These are phyloP conservation scores for Gymnopilus dilepis DNA, from an alignment of 768 basidiomycete genomes.

Conservation along the genomic window DNA sequence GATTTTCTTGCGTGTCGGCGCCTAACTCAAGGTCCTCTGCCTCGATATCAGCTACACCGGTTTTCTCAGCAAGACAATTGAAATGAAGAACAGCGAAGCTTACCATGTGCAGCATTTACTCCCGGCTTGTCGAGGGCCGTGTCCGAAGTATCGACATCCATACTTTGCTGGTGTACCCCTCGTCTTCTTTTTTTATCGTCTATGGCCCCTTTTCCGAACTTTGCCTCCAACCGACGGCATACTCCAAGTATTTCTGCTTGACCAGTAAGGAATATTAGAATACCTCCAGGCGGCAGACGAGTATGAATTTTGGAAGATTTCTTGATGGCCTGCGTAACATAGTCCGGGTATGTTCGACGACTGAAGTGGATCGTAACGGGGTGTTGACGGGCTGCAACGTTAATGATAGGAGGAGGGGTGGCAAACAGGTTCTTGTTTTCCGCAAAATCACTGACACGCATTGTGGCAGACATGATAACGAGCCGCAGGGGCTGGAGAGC, in stretches of 20 bases:
- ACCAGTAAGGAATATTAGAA: conserved; percentile 93
- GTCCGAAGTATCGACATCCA: conserved; percentile 23
- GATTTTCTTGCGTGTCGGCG: conserved; percentile 45
- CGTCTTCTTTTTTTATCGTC: conserved; percentile 51
- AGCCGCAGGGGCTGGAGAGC: conserved; percentile 78
- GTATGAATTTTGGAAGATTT: conserved; percentile 93
- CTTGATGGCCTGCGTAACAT: conserved; percentile 87
- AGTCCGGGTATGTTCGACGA: conserved; percentile 83
- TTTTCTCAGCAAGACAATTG: conserved; percentile 4
- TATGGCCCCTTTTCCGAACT: conserved; percentile 72
- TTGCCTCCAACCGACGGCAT: conserved; percentile 79
- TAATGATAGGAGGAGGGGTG: conserved; percentile 88
- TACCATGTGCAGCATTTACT: conserved; percentile 57
- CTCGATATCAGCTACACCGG: conserved; percentile 68
- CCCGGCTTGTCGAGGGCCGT: conserved; percentile 17
- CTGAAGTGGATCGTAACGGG: conserved; percentile 96
- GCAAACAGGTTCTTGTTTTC: conserved; percentile 84
- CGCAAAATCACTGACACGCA: conserved; percentile 91
- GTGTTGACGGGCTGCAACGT: conserved; percentile 88
- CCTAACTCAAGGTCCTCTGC: conserved; percentile 83
- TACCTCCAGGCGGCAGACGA: conserved; percentile 89
- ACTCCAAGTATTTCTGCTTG: conserved; percentile 93
- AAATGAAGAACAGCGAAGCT: conserved; percentile 1
- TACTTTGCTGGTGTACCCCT: conserved; percentile 30
- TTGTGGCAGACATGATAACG: conserved; percentile 98